phyloP scores from a whole-genome alignment of 768 basidiomycete genomes.

The Boletellus ananiceps region DNA sequence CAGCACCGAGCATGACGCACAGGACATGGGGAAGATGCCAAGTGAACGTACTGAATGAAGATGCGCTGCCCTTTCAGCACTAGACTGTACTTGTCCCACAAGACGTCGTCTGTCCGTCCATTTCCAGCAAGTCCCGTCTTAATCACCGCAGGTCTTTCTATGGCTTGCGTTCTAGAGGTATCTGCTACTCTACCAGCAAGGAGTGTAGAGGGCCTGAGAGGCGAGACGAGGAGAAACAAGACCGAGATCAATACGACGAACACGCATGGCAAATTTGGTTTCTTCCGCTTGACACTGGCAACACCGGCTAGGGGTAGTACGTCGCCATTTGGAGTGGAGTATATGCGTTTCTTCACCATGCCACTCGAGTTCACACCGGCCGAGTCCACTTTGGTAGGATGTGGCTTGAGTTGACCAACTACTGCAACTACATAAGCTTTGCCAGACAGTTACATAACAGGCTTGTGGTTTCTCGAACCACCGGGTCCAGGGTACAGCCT shows the following conservation, averaged over 20 bases:
- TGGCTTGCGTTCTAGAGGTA: neutral
- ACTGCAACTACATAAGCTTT: too few relatives aligned
- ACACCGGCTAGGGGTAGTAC: neutral
- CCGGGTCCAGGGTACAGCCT: too few relatives aligned
- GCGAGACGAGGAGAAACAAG: conserved; percentile 16
- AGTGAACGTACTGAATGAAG: conserved; percentile 58
- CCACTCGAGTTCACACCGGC: neutral
- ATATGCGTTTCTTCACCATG: conserved; percentile 1
- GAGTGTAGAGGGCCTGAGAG: conserved; percentile 3
- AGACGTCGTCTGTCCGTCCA: conserved; percentile 36
- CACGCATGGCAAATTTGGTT: conserved; percentile 9
- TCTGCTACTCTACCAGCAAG: neutral
- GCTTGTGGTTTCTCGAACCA: too few relatives aligned
- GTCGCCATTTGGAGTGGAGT: neutral
- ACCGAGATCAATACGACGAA: conserved; percentile 13
- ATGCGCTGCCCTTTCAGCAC: conserved; percentile 64
- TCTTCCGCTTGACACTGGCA: conserved; percentile 3
- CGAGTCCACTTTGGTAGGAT: too few relatives aligned
- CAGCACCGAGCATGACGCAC: neutral
- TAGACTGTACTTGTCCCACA: conserved; percentile 70
- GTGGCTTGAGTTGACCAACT: too few relatives aligned
- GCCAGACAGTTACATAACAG: too few relatives aligned
- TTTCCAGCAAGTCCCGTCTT: conserved; percentile 21
- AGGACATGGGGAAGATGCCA: neutral
- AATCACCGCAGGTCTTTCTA: neutral